Base-by-base conservation (phyloP, 2,329 filamentous ascomycete genomes). In the Triangularia verruculosa region DNA sequence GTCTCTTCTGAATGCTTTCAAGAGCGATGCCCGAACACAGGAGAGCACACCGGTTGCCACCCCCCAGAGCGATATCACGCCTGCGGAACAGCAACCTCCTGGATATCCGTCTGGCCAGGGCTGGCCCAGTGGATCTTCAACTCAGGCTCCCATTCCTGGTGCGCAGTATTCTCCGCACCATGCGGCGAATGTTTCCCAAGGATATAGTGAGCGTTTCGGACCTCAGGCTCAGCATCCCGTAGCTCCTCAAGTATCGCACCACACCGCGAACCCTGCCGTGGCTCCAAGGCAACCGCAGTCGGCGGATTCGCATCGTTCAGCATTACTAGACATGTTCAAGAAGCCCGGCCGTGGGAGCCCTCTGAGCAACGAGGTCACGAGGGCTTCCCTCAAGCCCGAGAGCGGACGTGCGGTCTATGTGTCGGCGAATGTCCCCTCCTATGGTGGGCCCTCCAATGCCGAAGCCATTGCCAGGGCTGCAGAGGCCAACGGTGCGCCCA, bases 311-410 rank as follows among this genome's bases (percentile, higher is more conserved):
- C 83, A 86, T 66, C 80, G 82, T 22, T 80, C 78, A 17, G 76
- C 80, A 7, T 74, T 86, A 20, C 74, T 86, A 13, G 80, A 77
- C 22, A 83, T 86, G 76, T 85, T 87, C 73, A 85, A 83, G 65
- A 79, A 79, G 66, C 67, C 73, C 11, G 72, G 72, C 27, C 63
- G 73, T 2, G 64, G 68, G 2, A 69, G 72, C 15, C 69, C 73
- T 4, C 67, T 69, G 27, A 68, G 67, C 61, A 72, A 68, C 58
- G 69, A 64, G 64, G 65, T 64, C 61, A 68, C 58, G 28, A 64
- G 68, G 25, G 63, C 59, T 2, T 47, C 39, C n/a, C 17, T 47
- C 39, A 47, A 47, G 39, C 20, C 39, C n/a, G 59, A 61, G 27
- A 53, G 54, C 7, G 54, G 34, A 17, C 43, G 53, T 30, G 55